phyloP scores from a whole-genome alignment of 2,329 filamentous ascomycete species.

The Stagonosporopsis tanaceti region DNA sequence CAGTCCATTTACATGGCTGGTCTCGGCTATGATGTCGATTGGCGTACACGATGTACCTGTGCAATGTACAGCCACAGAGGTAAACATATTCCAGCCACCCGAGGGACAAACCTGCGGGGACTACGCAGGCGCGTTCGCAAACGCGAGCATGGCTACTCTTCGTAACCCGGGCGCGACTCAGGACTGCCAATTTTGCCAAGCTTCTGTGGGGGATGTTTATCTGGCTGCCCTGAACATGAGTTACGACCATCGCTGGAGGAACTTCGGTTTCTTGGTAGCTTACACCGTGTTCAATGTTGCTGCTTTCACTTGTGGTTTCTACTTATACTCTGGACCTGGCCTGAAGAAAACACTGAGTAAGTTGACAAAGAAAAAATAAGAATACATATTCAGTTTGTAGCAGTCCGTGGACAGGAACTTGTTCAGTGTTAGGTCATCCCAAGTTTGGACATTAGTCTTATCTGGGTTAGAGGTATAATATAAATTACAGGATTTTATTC shows the following conservation, averaged over 20 bases:
- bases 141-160: slow-evolving; percentile 48
- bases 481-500: too few species aligned
- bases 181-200: slow-evolving; percentile 53
- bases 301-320: slow-evolving; percentile 22
- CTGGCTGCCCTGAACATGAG: slow-evolving; percentile 48
- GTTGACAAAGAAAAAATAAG: too few species aligned
- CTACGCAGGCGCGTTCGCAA: slow-evolving; percentile 50
- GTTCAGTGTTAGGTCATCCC: too few species aligned
- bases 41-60: slow-evolving; percentile 74
- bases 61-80: slow-evolving; percentile 73
- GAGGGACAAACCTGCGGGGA: slow-evolving; percentile 52
- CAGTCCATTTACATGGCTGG: slow-evolving; percentile 83
- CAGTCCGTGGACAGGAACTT: too few species aligned
- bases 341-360: neutral
- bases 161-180: slow-evolving; percentile 41
- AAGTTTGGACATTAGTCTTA: too few species aligned
- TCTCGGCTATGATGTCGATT: slow-evolving; percentile 74
- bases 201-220: slow-evolving; percentile 52
- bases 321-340: neutral
- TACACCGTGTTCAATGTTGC: slow-evolving; percentile 53
- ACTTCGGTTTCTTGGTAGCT: slow-evolving; percentile 54
- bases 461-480: too few species aligned
- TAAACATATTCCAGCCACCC: slow-evolving; percentile 70
- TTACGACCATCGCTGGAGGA: slow-evolving; percentile 54
- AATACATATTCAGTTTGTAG: too few species aligned